Evolutionary conservation across 2,329 filamentous ascomycete genomes (phyloP), one percentile per base, ranked within the genome.

Genomic region (Calonectria ilicicola): DNA sequence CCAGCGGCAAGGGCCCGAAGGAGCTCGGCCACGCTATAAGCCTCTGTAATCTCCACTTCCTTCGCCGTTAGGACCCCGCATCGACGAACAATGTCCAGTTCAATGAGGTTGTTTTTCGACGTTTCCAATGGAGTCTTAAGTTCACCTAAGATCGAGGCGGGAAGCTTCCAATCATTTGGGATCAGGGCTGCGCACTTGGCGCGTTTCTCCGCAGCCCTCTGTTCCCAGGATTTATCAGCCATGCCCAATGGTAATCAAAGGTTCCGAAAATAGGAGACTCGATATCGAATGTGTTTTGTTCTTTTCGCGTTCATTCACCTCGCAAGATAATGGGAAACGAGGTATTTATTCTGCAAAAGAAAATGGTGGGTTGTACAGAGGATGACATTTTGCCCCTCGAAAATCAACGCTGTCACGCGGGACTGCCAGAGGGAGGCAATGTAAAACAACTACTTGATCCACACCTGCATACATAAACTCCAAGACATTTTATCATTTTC

Each of bases 31-130:
- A 82, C 83, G 67, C 84, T 82, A 69, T 85, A 84, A 8, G 81
- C 78, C 64, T 86, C 84, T 0, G 88, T 89, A 40, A 89, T 86
- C 14, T 82, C 81, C 10, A 88, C 74, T 75, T 89, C 87, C 6
- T 78, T 65, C 0, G 81, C 68, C 0, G 83, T 84, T 1, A 89
- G 77, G 5, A 89, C 79, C 0, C 86, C 86, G 60, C 72, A 77
- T 15, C 69, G 71, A 19, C 70, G 72, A 5, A 72, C 71, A 7
- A 79, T 69, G 10, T 75, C 73, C 21, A 76, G 62, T 2, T 72
- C 38, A 19, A 69, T 51, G 8, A 77, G 53, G n/a, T 76, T 68
- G 14, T 74, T 74, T 29, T 71, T 74, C 0, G 27, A 70, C 15
- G 49, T 26, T 27, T 77, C 71, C 7, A 69, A 51, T 2, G 67